phyloP scores from a whole-genome alignment of 306 rosid genomes.

The Rosa chinensis region DNA sequence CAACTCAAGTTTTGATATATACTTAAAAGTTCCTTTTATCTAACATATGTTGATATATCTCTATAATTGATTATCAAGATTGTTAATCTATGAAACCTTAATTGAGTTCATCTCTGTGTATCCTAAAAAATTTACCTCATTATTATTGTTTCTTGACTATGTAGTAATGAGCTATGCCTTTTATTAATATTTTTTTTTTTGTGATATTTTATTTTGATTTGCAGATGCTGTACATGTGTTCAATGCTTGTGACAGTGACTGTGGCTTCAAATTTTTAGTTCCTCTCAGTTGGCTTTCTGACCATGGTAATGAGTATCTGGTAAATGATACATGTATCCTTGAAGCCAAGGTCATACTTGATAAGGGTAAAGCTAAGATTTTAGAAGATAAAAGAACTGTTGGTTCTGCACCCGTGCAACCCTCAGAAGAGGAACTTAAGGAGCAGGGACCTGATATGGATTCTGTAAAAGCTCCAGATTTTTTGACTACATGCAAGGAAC shows the following conservation, averaged over 20 bases:
- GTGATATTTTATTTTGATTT: neutral
- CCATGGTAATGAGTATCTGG: conserved; percentile 14
- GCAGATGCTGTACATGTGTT: conserved; percentile 11
- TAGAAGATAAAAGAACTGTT: neutral
- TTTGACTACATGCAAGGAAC: neutral
- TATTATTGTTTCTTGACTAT: neutral
- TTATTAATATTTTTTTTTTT: neutral
- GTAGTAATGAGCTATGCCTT: neutral
- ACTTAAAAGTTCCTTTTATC: neutral
- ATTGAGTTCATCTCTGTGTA: neutral
- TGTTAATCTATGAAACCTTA: neutral
- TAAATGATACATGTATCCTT: conserved; percentile 4
- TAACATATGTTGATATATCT: neutral
- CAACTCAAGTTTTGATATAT: neutral
- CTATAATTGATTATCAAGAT: neutral
- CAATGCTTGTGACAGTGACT: neutral
- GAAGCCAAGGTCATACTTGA: conserved; percentile 1
- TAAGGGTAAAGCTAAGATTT: conserved; percentile 3
- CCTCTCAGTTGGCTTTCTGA: conserved; percentile 3
- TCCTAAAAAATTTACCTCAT: neutral
- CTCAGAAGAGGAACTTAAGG: neutral
- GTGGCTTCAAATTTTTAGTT: conserved; percentile 7
- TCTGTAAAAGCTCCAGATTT: neutral
- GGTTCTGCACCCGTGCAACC: neutral
- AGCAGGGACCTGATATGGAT: neutral